Base-by-base conservation (phyloP, 345 rosid species). In the Citrus cavaleriei region DNA sequence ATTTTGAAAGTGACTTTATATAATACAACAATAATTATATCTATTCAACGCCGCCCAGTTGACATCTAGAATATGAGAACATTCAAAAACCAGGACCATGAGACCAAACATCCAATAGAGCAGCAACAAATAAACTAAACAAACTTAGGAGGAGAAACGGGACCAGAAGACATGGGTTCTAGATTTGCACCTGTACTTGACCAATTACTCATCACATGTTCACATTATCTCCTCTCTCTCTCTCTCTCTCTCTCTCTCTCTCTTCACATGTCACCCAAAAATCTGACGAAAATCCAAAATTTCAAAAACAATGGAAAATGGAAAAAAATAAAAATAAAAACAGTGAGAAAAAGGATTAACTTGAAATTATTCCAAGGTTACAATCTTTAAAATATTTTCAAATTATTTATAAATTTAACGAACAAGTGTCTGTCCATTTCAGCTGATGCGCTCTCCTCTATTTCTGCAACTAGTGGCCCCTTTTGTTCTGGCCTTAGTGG, bases 401-500 rank as follows among this genome's bases (percentile, higher is more conserved):
- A 12, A 42, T 42, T 42, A 40, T 40, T 40, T 40, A 40, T 10
- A 10, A 9, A 40, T 40, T 10, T 5, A 51, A 38, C 34, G 60
- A 81, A 7, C 68, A 35, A 37, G 57, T 55, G 71, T 55, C 77
- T 55, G 71, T 61, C 77, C 40, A 74, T 71, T 30, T 60, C 61
- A 78, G 40, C 46, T 71, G 63, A 65, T 63, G 61, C 54, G 72
- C n/a, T 30, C 42, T 57, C 78, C 42, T 19, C 28, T 24, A 58
- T 54, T 65, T 65, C 55, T 72, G 70, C 75, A 59, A 13, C 51
- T 13, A 68, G 79, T 82, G 82, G 80, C 35, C 81, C 73, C 34
- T 10, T 49, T 42, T 10, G 34, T 46, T 46, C 18, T 66, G 75
- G 69, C 71, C 51, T 55, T 67, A 65, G 18, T 54, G 22, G 69